Evolutionary conservation across 139 green algal genomes (phyloP).

Genomic region (Picochlorum sp.): DNA sequence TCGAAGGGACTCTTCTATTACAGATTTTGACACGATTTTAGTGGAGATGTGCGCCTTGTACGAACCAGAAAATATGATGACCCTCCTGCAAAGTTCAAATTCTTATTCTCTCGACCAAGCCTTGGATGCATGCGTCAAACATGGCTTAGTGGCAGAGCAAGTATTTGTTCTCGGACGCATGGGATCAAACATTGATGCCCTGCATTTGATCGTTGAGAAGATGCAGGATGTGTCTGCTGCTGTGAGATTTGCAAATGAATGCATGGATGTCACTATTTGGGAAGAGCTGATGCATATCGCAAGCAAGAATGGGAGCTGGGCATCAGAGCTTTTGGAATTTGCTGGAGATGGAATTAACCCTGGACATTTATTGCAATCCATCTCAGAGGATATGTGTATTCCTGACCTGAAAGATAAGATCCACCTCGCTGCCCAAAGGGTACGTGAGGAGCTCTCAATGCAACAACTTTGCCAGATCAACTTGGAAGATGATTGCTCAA

Average conservation of each 20-base stretch:
- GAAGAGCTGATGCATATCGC: conserved; percentile 77
- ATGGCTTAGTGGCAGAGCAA: conserved; percentile 57
- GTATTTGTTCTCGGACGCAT: conserved; percentile 87
- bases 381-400: conserved; percentile 73
- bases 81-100: conserved; percentile 66
- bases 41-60: conserved; percentile 83
- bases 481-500: conserved; percentile 62
- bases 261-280: conserved; percentile 87
- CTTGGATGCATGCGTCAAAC: conserved; percentile 55
- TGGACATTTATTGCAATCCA: conserved; percentile 60
- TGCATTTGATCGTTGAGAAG: conserved; percentile 81
- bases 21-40: conserved; percentile 59
- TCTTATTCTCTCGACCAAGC: conserved; percentile 75
- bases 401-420: conserved; percentile 46
- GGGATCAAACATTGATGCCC: conserved; percentile 61
- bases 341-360: conserved; percentile 73
- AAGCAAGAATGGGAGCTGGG: conserved; percentile 51
- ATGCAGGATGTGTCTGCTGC: conserved; percentile 77
- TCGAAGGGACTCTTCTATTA: conserved; percentile 37
- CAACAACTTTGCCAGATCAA: conserved; percentile 83
- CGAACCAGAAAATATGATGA: conserved; percentile 57
- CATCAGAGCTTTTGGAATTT: conserved; percentile 79
- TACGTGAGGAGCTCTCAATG: conserved; percentile 52
- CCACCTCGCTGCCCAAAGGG: neutral
- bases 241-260: conserved; percentile 79